phyloP scores from a whole-genome alignment of 306 rosid genomes.

The Inga oerstediana region DNA sequence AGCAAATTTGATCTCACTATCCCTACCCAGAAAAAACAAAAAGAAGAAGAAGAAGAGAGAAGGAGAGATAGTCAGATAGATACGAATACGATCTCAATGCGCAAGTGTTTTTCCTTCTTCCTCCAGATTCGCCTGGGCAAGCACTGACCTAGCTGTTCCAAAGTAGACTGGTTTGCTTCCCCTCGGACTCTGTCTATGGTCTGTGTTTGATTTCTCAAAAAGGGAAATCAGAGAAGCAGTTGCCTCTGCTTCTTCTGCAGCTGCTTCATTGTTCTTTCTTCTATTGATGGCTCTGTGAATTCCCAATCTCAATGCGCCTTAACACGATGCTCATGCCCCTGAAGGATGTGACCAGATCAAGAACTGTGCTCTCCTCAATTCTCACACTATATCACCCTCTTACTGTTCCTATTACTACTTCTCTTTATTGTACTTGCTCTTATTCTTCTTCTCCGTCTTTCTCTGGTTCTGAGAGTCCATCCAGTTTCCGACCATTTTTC shows the following conservation, averaged over 20 bases:
- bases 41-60: no score
- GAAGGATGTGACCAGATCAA: conserved; percentile 41
- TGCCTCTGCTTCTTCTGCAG: background rate
- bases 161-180: no score
- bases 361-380: conserved; percentile 29
- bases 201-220: background rate
- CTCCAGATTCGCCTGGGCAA: background rate
- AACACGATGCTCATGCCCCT: conserved; percentile 39
- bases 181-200: background rate
- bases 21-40: no score
- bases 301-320: background rate
- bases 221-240: background rate
- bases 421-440: background rate
- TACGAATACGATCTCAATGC: no score
- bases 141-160: background rate
- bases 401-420: background rate
- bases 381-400: background rate
- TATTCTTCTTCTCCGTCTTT: background rate
- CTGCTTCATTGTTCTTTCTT: background rate
- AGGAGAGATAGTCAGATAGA: no score
- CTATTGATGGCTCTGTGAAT: background rate
- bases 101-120: background rate
- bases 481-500: background rate
- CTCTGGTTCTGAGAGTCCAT: background rate
- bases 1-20: no score